These are phyloP conservation scores for Skeletonema costatum DNA, from an alignment of 108 stramenopile species.

Conservation along the genomic window DNA sequence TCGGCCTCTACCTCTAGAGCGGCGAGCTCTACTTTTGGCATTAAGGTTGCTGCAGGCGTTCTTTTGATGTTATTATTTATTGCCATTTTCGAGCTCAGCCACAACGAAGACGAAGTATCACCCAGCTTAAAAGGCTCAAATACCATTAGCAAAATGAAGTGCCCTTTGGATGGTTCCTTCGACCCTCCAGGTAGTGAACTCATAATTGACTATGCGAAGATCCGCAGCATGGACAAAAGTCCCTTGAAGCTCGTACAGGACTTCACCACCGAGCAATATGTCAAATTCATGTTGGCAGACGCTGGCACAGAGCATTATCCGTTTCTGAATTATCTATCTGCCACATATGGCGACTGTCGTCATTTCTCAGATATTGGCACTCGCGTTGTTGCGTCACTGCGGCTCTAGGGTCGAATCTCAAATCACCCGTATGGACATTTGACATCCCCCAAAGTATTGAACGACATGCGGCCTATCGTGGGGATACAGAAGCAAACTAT, in stretches of 20 bases:
- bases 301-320: constrained; percentile 24
- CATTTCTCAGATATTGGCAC: constrained; percentile 29
- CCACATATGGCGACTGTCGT: constrained; percentile 21
- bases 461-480: constrained; percentile 11
- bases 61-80: no score
- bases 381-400: constrained; percentile 16
- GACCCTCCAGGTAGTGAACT: not conserved
- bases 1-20: no score
- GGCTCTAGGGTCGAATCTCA: constrained; percentile 17
- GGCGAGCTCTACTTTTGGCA: no score
- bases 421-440: constrained; percentile 27
- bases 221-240: constrained; percentile 1
- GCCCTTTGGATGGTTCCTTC: not conserved
- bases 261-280: constrained; percentile 18
- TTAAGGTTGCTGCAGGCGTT: no score
- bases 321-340: constrained; percentile 12
- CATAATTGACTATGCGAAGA: constrained; percentile 16
- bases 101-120: no score
- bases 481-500: constrained; percentile 15
- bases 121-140: no score
- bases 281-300: constrained; percentile 3
- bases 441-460: constrained; percentile 18
- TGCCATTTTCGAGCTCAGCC: no score
- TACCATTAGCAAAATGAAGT: not conserved
- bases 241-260: constrained; percentile 7